Base-by-base conservation (phyloP, 352 stramenopile species). In the Pythium sp. region DNA sequence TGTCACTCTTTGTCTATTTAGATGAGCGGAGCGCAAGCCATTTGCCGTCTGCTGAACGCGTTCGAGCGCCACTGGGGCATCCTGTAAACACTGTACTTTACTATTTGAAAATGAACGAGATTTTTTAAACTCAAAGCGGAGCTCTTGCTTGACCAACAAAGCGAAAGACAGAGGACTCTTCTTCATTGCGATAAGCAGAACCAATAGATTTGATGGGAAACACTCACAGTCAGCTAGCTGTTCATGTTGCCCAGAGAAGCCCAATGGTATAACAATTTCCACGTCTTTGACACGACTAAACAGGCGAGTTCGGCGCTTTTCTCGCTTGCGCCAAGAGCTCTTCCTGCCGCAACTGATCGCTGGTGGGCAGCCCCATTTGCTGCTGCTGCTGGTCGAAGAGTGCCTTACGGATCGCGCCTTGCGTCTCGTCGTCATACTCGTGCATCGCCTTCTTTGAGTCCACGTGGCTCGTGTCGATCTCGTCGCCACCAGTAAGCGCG, bases 11-110 rank as follows among this genome's bases (percentile, higher is more conserved):
- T 43, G 58, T 36, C 4, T 20, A 20, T 15, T 15, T 69, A 93
- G 80, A 87, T 99, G 71, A 99, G 94, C 79, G 97, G 97, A 51
- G 96, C 97, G 3, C 90, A 98, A 59, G 98, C 97, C 28, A 98
- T 99, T 63, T 98, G 92, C 69, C 90, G 98, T 69, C 84, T 99
- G 55, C 81, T 99, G 57, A 97, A 97, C 73, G 95, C 92, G 32
- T 98, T 99, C 72, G 98, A 99, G 77, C 86, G 97, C 77, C 92
- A 99, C 73, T 99, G 97, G 97, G 97, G 97, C 55, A 99, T 99
- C 78, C 84, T 99, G 79, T 99, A 96, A 86, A 81, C 69, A 46
- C 22, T n/a, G 20, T 43, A 36, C 30, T 43, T 59, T 58, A 32
- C 56, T 70, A 59, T 59, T 59, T 55, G 53, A 34, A 67, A 60